phyloP scores from a whole-genome alignment of 164 flowering plant species.

The Taxillus chinensis region DNA sequence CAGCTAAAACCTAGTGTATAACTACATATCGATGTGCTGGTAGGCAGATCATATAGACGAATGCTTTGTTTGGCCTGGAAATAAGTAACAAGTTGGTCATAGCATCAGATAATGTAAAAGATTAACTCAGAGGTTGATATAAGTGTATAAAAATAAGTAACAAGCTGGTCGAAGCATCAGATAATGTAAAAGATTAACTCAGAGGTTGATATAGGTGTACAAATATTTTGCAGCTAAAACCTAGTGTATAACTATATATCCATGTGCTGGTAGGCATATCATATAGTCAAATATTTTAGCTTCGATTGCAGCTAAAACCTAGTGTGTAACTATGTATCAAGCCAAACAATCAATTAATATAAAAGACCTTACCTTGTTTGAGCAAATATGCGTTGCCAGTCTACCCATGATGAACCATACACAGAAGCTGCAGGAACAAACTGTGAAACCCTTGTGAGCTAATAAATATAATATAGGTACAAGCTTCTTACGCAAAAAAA shows the following conservation, averaged over 20 bases:
- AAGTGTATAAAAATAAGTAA: slow-evolving; percentile 1
- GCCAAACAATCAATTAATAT: neutral
- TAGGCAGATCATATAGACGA: slow-evolving; percentile 62
- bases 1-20: slow-evolving; percentile 94
- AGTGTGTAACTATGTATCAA: neutral
- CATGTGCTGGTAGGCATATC: slow-evolving; percentile 81
- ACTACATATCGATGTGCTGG: slow-evolving; percentile 84
- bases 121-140: too few relatives aligned
- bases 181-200: too few relatives aligned
- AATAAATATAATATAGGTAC: neutral
- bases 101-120: too few relatives aligned
- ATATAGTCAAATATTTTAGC: slow-evolving; percentile 51
- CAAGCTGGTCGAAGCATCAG: too few relatives aligned
- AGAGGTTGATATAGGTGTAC: too few relatives aligned
- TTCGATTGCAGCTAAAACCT: slow-evolving; percentile 17
- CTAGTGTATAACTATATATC: slow-evolving; percentile 88
- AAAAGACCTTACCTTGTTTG: slow-evolving; percentile 41
- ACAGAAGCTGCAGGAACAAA: slow-evolving; percentile 73
- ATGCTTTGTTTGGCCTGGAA: slow-evolving; percentile 42
- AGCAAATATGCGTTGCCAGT: slow-evolving; percentile 78
- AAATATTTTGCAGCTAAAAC: slow-evolving; percentile 45
- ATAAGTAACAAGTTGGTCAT: neutral
- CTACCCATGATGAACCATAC: slow-evolving; percentile 71
- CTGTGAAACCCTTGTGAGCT: slow-evolving; percentile 25
- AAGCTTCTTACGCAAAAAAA: neutral